Conservation (phyloP, 805 yeast genomes). For the Candida orba region DNA sequence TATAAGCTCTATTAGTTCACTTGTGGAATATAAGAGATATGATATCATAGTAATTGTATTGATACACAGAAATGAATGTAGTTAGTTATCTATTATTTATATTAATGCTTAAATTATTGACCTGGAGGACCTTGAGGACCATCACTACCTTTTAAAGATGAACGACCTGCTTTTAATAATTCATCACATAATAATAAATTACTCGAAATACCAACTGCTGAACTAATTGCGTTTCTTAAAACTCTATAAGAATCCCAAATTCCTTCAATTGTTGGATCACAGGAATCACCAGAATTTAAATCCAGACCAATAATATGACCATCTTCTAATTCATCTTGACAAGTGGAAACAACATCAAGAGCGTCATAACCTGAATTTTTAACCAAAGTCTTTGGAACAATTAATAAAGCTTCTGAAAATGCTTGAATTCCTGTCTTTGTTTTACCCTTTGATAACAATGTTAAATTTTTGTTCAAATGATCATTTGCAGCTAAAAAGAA, state of each 20-base stretch:
- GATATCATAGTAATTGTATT: too few species aligned
- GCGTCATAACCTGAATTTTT: constrained; percentile 92
- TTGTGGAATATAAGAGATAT: too few species aligned
- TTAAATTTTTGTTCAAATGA: constrained; percentile 47
- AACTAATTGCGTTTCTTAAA: constrained; percentile 81
- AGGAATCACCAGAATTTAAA: constrained; percentile 85
- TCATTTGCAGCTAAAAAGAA: constrained; percentile 79
- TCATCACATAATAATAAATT: constrained; percentile 93
- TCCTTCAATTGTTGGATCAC: constrained; percentile 92
- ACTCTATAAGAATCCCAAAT: constrained; percentile 96
- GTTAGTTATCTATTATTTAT: background rate
- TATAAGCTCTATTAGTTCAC: too few species aligned
- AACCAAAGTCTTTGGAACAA: constrained; percentile 88
- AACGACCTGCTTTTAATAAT: constrained; percentile 91
- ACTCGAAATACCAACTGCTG: constrained; percentile 92
- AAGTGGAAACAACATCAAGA: constrained; percentile 77
- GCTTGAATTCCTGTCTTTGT: constrained; percentile 87
- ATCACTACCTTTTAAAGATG: constrained; percentile 56
- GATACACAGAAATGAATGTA: too few species aligned
- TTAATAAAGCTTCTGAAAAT: constrained; percentile 84
- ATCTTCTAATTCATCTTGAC: constrained; percentile 82
- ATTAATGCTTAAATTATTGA: constrained; percentile 7
- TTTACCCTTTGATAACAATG: constrained; percentile 69
- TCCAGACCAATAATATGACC: constrained; percentile 88
- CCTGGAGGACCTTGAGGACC: constrained; percentile 17